Percentiles rank a stretch among this genome's conserved stretches.
phyloP scores from a whole-genome alignment of 305 asterid species.

The Fraxinus dipetala region DNA sequence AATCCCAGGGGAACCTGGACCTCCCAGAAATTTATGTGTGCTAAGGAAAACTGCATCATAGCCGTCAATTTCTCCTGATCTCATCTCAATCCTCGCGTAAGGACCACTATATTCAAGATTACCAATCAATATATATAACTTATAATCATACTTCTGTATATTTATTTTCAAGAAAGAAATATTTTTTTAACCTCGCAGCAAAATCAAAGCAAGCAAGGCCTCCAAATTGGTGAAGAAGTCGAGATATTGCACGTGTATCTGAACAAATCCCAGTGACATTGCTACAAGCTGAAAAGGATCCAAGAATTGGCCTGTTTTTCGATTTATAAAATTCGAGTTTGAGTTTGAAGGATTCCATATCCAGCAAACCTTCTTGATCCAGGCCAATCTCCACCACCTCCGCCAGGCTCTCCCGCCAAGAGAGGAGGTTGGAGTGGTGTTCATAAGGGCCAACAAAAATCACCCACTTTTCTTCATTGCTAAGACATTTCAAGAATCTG shows the following conservation, averaged over 20 bases:
- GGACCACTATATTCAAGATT: constrained; percentile 37
- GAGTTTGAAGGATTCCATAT: constrained; percentile 42
- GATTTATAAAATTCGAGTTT: constrained; percentile 34
- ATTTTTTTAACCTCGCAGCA: constrained; percentile 50
- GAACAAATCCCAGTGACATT: constrained; percentile 62
- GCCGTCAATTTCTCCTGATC: constrained; percentile 40
- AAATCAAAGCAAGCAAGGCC: constrained; percentile 66
- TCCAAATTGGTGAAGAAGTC: constrained; percentile 55
- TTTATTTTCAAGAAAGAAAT: not conserved
- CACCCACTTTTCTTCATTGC: constrained; percentile 57
- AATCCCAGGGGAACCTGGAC: constrained; percentile 59
- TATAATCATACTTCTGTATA: not conserved
- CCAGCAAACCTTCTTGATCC: constrained; percentile 40
- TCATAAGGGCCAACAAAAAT: constrained; percentile 70
- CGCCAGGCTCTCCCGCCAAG: constrained; percentile 70
- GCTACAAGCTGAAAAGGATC: constrained; percentile 79
- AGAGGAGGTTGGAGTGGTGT: constrained; percentile 69
- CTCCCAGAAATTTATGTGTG: constrained; percentile 58
- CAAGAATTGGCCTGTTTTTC: constrained; percentile 45
- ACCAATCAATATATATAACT: not conserved
- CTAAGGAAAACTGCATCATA: constrained; percentile 55
- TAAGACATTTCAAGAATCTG: constrained; percentile 32
- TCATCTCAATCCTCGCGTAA: constrained; percentile 45
- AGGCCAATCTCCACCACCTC: constrained; percentile 72
- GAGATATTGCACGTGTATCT: constrained; percentile 45